Evolutionary conservation across 2,329 filamentous ascomycete genomes (phyloP), one percentile per base, ranked within the genome.

Genomic region (Diplodia mutila): DNA sequence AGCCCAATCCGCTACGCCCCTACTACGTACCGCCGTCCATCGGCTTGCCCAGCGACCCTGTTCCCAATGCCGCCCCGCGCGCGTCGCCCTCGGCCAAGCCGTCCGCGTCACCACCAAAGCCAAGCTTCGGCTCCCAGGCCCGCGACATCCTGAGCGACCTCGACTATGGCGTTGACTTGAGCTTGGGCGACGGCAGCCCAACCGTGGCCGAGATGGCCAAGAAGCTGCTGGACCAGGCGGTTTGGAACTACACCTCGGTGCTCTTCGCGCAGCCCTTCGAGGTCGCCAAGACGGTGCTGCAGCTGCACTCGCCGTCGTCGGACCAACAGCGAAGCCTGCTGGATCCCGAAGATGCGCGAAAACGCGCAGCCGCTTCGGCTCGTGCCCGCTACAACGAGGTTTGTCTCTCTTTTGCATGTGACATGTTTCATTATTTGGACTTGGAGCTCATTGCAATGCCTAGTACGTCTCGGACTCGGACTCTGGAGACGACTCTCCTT

Each of bases 181-280:
- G 90, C 49, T 83, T 97, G 27, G 85, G 90, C 48, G 92, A 96
- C 68, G 83, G 87, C 25, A 92, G 91, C 32, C 91, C 91, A 0
- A 85, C 89, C 11, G 72, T 80, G 32, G 85, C 93, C 12, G 90
- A 92, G 72, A 91, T 91, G 70, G 84, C 90, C 52, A 92, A 91
- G 76, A 89, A 90, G 70, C 82, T 97, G 69, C 76, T 97, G 57
- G 93, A 98, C 76, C 90, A 94, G 77, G 87, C 95, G 71, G 77
- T 97, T 78, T 96, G 94, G 89, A 94, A 95, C 77, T 99, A 99
- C 81, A 91, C 90, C 16, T 93, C 90, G 68, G 90, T 97, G 27
- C 80, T 98, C 75, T 89, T 97, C 77, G 91, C 93, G 65, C 95
- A 99, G 80, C 95, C 95, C 16, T 98, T 99, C 78, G 95, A 98